Conservation (phyloP, 768 basidiomycete species). For the Boletus rex-veris region DNA sequence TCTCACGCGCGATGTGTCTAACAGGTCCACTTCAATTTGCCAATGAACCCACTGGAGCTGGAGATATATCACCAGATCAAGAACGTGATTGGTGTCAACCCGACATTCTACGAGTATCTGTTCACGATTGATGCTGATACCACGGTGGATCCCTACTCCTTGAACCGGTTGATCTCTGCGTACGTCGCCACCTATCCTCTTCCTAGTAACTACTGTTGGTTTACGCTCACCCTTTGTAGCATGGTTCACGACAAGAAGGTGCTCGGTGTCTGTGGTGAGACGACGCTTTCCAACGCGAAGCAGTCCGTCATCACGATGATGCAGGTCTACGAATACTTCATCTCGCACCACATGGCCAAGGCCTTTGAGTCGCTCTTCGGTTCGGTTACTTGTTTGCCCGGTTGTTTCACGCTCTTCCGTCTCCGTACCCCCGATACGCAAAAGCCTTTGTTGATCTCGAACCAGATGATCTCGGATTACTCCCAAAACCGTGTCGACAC, state of each 20-base stretch:
- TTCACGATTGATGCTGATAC: conserved; percentile 96
- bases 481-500: conserved; percentile 97
- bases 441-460: conserved; percentile 91
- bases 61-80: conserved; percentile 99
- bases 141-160: conserved; percentile 79
- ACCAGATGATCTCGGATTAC: conserved; percentile 87
- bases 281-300: conserved; percentile 86
- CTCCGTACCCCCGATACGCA: conserved; percentile 92
- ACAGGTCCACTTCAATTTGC: conserved; percentile 92
- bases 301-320: conserved; percentile 97
- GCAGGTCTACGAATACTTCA: conserved; percentile 99
- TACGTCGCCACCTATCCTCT: conserved; percentile 41
- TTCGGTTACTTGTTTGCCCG: conserved; percentile 96
- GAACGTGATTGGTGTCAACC: conserved; percentile 99
- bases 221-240: conserved; percentile 37
- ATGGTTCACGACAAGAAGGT: conserved; percentile 97
- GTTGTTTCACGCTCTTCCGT: conserved; percentile 98
- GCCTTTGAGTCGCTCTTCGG: conserved; percentile 97
- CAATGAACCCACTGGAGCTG: conserved; percentile 95
- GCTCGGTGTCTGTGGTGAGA: conserved; percentile 95
- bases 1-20: background rate
- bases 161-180: conserved; percentile 92
- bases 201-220: background rate
- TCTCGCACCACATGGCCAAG: conserved; percentile 98
- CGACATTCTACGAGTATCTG: conserved; percentile 95